Evolutionary conservation across 2,329 filamentous ascomycete species (phyloP), one percentile per base, ranked within the genome.

Genomic region (Beauveria pseudobassiana): DNA sequence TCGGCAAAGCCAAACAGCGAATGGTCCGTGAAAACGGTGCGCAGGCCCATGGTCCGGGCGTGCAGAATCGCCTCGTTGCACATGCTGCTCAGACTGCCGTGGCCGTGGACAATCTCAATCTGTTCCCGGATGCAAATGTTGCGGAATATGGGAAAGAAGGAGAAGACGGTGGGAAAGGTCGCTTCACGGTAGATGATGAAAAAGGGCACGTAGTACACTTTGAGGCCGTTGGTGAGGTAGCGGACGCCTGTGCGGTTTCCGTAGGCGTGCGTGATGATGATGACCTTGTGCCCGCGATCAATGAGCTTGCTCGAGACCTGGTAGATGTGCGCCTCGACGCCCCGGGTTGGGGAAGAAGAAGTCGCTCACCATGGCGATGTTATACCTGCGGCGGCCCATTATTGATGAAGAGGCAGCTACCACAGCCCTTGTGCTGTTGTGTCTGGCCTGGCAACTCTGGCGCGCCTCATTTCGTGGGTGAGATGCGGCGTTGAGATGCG

Each of bases 261-360:
- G 75, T 98, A 96, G 26, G 92, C 90, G 75, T 99, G 95, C 0
- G 95, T 99, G 71, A 99, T 95, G 71, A 99, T 89, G 65, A 99
- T 91, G 69, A 99, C 93, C 78, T 97, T 97, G 80, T 99, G 95
- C 46, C 95, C 95, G 46, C 95, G 90, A 74, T 99, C 93, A 67
- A 98, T 92, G 67, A 99, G 86, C 82, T 98, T 99, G 62, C 89
- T 91, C 38, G 93, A 95, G 46, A 99, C 82, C 75, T 99, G 95
- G 78, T 99, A 99, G 69, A 99, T 98, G 77, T 99, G 95, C 75
- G 91, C 96, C 78, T 99, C 95, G 66, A 99, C 87, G 69, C 95
- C 95, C 95, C 93, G 58, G 95, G 93, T 71, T 98, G 93, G 16
- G 95, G 73, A 96, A 99, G 87, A 99, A 99, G 83, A 96, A 97